Evolutionary conservation across 2,329 filamentous ascomycete species (phyloP).

Genomic region (Cadophora sp.): DNA sequence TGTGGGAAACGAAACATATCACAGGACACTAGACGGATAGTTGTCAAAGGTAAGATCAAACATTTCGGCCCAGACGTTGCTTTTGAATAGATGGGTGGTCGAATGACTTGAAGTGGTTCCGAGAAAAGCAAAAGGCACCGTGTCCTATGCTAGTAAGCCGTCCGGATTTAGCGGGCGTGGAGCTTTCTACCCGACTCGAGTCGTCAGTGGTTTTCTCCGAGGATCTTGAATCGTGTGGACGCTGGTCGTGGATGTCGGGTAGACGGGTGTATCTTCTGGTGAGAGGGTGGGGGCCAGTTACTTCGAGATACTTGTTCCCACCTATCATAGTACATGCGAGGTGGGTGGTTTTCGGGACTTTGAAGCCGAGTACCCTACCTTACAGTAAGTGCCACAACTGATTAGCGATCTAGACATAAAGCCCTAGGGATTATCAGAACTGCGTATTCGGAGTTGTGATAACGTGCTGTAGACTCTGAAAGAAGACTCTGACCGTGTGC

Average conservation of each 20-base stretch:
- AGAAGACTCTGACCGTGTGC: background rate
- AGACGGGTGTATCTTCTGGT: conserved; percentile 9
- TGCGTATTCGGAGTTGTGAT: background rate
- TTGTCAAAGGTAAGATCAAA: background rate
- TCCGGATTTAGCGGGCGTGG: background rate
- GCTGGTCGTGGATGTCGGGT: conserved; percentile 7
- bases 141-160: background rate
- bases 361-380: background rate
- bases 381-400: background rate
- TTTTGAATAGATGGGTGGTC: background rate
- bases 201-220: background rate
- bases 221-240: background rate
- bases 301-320: conserved; percentile 13
- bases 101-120: background rate
- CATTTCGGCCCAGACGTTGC: background rate
- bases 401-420: background rate
- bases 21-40: background rate
- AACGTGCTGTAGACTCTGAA: background rate
- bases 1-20: background rate
- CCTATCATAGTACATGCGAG: background rate
- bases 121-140: background rate
- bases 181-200: background rate
- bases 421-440: background rate
- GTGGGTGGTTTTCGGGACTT: background rate
- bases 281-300: background rate